Base-by-base conservation (phyloP, 192 early-diverging fungal genomes). In the Hyaloraphidium curvatum region DNA sequence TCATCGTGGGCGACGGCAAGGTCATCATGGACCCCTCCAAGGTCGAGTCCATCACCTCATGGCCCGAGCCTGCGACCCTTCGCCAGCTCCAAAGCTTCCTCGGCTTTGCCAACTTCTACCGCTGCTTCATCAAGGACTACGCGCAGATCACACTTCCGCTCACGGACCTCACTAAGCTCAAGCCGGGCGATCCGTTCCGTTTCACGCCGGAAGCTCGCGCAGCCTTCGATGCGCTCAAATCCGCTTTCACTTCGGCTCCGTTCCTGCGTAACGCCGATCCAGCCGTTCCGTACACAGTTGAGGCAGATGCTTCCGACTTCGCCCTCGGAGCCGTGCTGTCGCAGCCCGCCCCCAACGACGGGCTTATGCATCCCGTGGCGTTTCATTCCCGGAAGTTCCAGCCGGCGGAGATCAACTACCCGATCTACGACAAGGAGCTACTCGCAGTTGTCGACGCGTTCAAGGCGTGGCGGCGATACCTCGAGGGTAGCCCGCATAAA, bases 391-490 rank as follows among this genome's bases (percentile, higher is more conserved):
- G 53, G 1, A 61, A 66, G 37, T 27, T 58, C 23, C 14, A 1
- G 2, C 0, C 0, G 1, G 55, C 66, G 21, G 41, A 70, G 52
- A 27, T 53, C 9, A 67, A 66, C 51, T 69, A 70, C 31, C 26
- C 33, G 0, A 70, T 65, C n/a, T 53, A 59, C 54, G 66, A 39
- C 30, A 61, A 30, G 13, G 73, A 75, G 39, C 55, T 68, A 0
- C 40, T 71, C 0, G 72, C 66, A 13, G 62, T 74, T n/a, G 30
- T 67, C 14, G 55, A 63, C 35, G 21, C 62, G 2, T 60, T 75
- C 33, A 53, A 48, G 22, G 14, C 59, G 2, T 74, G 68, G 65
- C 22, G 61, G 0, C 55, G 58, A 9, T 62, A 66, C 19, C 50
- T 75, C 22, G 61, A 55, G 39, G 59, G 62, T 2, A 1, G 56